These are phyloP conservation scores for Capsicum chinense DNA, from an alignment of 257 asterid genomes.

Conservation along the genomic window DNA sequence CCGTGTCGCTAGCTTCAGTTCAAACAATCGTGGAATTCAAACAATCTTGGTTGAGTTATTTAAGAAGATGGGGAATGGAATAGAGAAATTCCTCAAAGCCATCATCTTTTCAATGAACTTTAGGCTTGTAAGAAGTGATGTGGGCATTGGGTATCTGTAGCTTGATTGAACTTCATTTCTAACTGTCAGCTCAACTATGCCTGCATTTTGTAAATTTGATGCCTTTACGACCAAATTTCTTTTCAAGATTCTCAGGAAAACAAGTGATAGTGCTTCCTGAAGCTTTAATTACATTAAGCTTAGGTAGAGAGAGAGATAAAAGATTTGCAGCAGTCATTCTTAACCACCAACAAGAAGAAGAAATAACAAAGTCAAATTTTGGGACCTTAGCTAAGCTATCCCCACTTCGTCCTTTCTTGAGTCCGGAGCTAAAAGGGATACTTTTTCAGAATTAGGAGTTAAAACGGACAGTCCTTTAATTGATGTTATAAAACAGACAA, in stretches of 20 bases:
- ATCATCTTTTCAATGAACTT: slow-evolving; percentile 87
- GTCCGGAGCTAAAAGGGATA: too few species aligned
- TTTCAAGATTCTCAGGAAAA: slow-evolving; percentile 52
- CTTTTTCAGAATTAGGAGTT: too few species aligned
- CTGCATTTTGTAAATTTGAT: slow-evolving; percentile 56
- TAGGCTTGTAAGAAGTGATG: slow-evolving; percentile 73
- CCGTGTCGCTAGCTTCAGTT: too few species aligned
- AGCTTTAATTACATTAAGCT: slow-evolving; percentile 41
- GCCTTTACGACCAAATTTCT: slow-evolving; percentile 72
- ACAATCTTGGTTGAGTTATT: too few species aligned
- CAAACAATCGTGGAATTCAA: too few species aligned
- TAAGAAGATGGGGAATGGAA: slow-evolving; percentile 38
- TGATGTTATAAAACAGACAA: too few species aligned
- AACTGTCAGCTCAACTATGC: slow-evolving; percentile 64
- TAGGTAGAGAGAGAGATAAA: slow-evolving; percentile 59
- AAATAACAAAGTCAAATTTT: background rate
- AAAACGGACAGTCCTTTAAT: too few species aligned
- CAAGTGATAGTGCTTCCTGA: slow-evolving; percentile 35
- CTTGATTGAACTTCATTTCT: slow-evolving; percentile 77
- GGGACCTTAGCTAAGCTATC: slow-evolving; percentile 30
- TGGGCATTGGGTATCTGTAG: slow-evolving; percentile 67
- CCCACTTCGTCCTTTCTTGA: background rate
- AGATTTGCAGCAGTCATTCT: slow-evolving; percentile 62
- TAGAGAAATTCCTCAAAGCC: slow-evolving; percentile 80
- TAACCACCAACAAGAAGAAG: slow-evolving; percentile 1